Conservation (phyloP, 495 filamentous ascomycete species). For the Pyronema omphalodes region DNA sequence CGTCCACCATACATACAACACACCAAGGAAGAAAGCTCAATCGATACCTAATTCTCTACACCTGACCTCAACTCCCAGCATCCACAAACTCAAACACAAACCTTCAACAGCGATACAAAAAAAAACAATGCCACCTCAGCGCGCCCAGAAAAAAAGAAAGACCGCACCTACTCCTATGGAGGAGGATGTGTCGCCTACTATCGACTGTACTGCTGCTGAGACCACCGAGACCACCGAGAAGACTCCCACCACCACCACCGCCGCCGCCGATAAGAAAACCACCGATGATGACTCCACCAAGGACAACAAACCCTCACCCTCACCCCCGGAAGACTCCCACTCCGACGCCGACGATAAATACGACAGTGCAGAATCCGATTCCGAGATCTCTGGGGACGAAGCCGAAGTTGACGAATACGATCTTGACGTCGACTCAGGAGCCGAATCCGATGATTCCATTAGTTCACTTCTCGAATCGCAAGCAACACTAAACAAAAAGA, state of each 20-base stretch:
- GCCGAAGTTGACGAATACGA: conserved; percentile 24
- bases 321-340: conserved; percentile 22
- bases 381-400: conserved; percentile 19
- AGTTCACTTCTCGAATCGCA: not conserved
- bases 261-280: conserved; percentile 13
- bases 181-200: conserved; percentile 52
- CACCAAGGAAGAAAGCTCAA: too few relatives aligned
- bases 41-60: too few relatives aligned
- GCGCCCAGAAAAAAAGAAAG: conserved; percentile 5
- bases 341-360: conserved; percentile 18
- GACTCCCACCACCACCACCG: conserved; percentile 23
- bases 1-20: too few relatives aligned
- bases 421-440: conserved; percentile 2
- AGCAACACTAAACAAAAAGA: conserved; percentile 13
- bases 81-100: too few relatives aligned
- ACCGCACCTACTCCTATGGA: conserved; percentile 33
- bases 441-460: conserved; percentile 6
- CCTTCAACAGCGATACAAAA: too few relatives aligned
- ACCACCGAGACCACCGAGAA: conserved; percentile 82
- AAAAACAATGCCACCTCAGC: not conserved
- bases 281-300: conserved; percentile 21
- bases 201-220: not conserved
- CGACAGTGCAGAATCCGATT: conserved; percentile 9
- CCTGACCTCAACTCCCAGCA: too few relatives aligned
- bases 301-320: conserved; percentile 34